Base-by-base conservation (phyloP, 768 basidiomycete species). In the Grammothele lineata region DNA sequence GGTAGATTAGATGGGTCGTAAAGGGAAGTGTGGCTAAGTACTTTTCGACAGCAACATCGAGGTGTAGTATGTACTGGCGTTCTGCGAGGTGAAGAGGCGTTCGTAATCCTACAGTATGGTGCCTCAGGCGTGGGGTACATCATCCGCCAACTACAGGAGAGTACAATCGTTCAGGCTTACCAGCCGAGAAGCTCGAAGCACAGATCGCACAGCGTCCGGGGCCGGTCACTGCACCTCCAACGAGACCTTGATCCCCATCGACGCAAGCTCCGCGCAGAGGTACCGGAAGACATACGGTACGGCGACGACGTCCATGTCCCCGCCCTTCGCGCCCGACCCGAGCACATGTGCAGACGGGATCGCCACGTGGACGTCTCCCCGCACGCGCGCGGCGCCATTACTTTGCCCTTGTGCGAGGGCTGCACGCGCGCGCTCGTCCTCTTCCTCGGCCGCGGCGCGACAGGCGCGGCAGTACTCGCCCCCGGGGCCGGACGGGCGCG, bases 391-490 rank as follows among this genome's bases (percentile, higher is more conserved):
- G 22, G 70, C 71, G 5, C 69, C 46, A 18, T 41, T 60, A 47
- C 72, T 69, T 55, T 77, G 74, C 7, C 78, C 82, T 18, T 76
- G 79, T n/a, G 67, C 76, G 43, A 85, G 64, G 22, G 77, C 72
- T 51, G 76, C 75, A 34, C 85, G 74, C 57, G 78, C 78, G 25
- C 71, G 70, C 54, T 79, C 77, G 30, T 81, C 81, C 50, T 83
- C 76, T 49, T 81, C 73, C 49, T 86, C 81, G 17, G 79, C 79
- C 37, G 71, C 74, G 12, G 77, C 82, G 49, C 92, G 80, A 66
- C 96, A 99, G n/a, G 92, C 78, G 48, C 96, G 75, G 65, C 96
- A 99, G 62, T 96, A 95, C 68, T 98, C 96, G 41, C 94, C 93
- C 5, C 83, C 78, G 7, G 87, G 85, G 21, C 87, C 86, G 7